Base-by-base conservation (phyloP, 2,329 filamentous ascomycete species). In the Neocucurbitaria cava region DNA sequence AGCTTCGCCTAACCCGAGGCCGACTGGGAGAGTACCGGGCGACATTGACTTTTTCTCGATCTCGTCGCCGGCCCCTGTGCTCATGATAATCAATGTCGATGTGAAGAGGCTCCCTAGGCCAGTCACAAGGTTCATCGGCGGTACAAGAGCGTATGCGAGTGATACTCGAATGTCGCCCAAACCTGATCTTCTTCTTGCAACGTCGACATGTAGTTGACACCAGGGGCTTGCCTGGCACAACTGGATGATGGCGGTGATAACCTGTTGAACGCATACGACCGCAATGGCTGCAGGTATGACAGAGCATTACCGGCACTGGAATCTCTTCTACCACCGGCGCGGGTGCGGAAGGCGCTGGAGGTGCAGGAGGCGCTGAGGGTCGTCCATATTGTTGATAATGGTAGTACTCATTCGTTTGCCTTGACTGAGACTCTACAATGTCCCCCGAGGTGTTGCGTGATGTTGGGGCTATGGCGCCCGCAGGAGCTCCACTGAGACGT, bases 271-370 rank as follows among this genome's bases (percentile, higher is more conserved):
- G 70, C 59, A 72, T 65, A 15, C 60, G 54, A 10, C 69, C 67
- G 40, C 74, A 77, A 17, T 69, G 54, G 24, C 65, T 71, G 53
- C 74, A 77, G 7, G 68, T 70, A 58, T 76, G 74, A 46, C 69
- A 75, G 28, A 68, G 54, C 43, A 68, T 50, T 10, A 70, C 63
- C 21, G 68, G 65, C 10, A 69, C 61, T 18, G 57, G 45, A 10
- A 62, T 51, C 45, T 57, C 61, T 36, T 58, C 52, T 15, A 56
- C 39, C 42, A n/a, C n/a, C n/a, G n/a, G n/a, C n/a, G n/a, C n/a
- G n/a, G 57, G 57, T 18, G 51, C 48, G 13, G 59, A 42, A n/a
- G 62, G 54, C 13, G 52, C 49, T 41, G 56, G 53, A 2, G 48
- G 44, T 5, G 42, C 54, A n/a, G 47, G 39, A 30, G 53, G 54